phyloP scores from a whole-genome alignment of 805 yeast species.

The Lachancea mirantina region DNA sequence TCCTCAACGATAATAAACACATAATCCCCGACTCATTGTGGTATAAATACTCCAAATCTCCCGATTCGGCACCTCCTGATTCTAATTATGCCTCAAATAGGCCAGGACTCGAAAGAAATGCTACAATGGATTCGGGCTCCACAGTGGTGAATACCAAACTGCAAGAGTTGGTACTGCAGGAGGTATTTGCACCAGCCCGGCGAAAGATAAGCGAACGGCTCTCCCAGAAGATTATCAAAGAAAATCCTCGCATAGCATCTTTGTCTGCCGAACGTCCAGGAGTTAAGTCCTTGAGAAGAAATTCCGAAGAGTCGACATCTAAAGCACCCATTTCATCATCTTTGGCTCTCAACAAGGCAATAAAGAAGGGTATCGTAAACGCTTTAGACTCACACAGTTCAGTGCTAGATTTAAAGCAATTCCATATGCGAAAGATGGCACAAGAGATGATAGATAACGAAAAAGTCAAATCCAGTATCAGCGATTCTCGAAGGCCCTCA shows the following conservation, averaged over 20 bases:
- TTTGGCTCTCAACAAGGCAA: conserved; percentile 19
- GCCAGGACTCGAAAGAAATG: conserved; percentile 2
- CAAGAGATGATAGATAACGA: conserved; percentile 15
- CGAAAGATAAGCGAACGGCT: conserved; percentile 3
- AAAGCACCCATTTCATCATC: conserved; percentile 4
- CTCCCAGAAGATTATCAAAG: too few species aligned
- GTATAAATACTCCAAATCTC: conserved; percentile 47
- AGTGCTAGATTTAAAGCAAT: conserved; percentile 27
- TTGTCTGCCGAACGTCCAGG: conserved; percentile 4
- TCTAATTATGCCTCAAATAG: conserved; percentile 15
- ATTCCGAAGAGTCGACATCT: conserved; percentile 4
- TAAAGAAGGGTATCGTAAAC: conserved; percentile 22
- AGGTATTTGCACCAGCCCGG: conserved; percentile 46
- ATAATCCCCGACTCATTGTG: conserved; percentile 79
- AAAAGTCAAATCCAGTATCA: neutral
- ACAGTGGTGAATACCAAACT: conserved; percentile 65
- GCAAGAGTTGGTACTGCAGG: conserved; percentile 63
- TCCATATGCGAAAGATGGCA: conserved; percentile 22
- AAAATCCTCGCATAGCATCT: too few species aligned
- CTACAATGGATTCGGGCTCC: conserved; percentile 31
- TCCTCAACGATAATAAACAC: conserved; percentile 84
- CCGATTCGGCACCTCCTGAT: conserved; percentile 29
- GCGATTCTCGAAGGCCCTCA: conserved; percentile 3
- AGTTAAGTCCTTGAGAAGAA: conserved; percentile 2
- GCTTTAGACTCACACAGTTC: conserved; percentile 25